Base-by-base conservation (phyloP, 1,284 basidiomycete genomes). In the Peniophora sp. region DNA sequence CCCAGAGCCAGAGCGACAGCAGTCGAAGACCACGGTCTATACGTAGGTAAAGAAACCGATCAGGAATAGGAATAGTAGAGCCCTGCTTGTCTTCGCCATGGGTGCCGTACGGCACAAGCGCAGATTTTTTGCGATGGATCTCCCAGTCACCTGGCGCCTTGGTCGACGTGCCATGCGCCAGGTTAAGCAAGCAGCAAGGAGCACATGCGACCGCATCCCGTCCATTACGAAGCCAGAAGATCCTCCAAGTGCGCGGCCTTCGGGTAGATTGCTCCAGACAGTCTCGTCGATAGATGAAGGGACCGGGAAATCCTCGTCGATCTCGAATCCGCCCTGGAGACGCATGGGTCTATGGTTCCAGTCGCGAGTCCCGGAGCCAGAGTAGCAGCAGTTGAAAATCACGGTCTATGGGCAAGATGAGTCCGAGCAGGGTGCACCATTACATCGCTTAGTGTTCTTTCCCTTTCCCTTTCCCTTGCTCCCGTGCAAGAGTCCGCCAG, bases 21-120 rank as follows among this genome's bases (percentile, higher is more conserved):
- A 69, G 53, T 71, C 69, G 17, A 72, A 55, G 36, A 72, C 68
- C 10, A 70, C 55, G 10, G 68, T 70, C 68, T 69, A 34, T 3
- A 19, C 39, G 17, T 9, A 12, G 52, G 3, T 14, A 10, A 3
- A 66, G 45, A 2, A 54, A 59, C 19, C 52, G 48, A 52, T 65
- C 63, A 1, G 59, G 59, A 19, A 66, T 56, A 1, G 54, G 56
- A 10, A 55, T 51, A 6, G 58, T 17, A 12, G 27, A 25, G 9
- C 34, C 39, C 8, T 45, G 6, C 38, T n/a, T 16, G 19, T 41
- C 38, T 6, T 20, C 8, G 8, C n/a, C n/a, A n/a, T 8, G 16
- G 14, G 5, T 3, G 23, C 23, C 44, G 44, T 45, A 25, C 5
- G 44, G 20, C 8, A 45, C 44, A 20, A 45, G 16, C 14, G 23